These are phyloP conservation scores for Pythium phragmiticola DNA, from an alignment of 352 stramenopile genomes.

Conservation along the genomic window DNA sequence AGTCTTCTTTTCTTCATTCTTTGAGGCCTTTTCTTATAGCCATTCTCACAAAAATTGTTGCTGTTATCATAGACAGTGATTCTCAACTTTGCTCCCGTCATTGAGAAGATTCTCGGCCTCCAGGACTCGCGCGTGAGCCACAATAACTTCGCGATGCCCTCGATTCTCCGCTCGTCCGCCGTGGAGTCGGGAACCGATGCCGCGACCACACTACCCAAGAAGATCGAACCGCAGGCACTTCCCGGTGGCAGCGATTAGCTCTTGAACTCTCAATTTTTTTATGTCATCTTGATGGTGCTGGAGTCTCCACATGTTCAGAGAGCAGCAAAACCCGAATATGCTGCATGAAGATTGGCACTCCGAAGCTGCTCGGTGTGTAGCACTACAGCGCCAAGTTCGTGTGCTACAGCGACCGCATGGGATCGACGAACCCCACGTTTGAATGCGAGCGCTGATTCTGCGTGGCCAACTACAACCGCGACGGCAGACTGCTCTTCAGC, in stretches of 20 bases:
- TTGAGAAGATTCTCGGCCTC: slow-evolving; percentile 23
- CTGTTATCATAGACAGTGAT: slow-evolving; percentile 15
- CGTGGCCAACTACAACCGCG: slow-evolving; percentile 51
- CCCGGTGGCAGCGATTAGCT: too few species aligned
- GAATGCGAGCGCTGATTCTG: slow-evolving; percentile 76
- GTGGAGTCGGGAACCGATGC: too few species aligned
- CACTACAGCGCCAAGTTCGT: slow-evolving; percentile 77
- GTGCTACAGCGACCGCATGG: slow-evolving; percentile 70
- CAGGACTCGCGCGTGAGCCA: background rate
- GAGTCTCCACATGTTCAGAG: too few species aligned
- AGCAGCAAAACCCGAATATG: slow-evolving; percentile 32
- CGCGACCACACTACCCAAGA: too few species aligned
- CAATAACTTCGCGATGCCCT: slow-evolving; percentile 5
- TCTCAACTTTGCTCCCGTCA: slow-evolving; percentile 24
- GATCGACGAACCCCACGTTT: slow-evolving; percentile 70
- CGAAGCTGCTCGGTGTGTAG: slow-evolving; percentile 75
- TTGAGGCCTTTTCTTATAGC: too few species aligned
- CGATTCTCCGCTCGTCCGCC: background rate
- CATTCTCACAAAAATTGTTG: background rate
- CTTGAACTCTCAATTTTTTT: too few species aligned
- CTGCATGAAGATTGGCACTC: slow-evolving; percentile 33
- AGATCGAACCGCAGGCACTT: too few species aligned
- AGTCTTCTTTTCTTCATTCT: background rate
- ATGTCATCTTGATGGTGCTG: too few species aligned
- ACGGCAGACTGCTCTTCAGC: slow-evolving; percentile 56